phyloP scores from a whole-genome alignment of 345 rosid species.

The Melaleuca quinquenervia region DNA sequence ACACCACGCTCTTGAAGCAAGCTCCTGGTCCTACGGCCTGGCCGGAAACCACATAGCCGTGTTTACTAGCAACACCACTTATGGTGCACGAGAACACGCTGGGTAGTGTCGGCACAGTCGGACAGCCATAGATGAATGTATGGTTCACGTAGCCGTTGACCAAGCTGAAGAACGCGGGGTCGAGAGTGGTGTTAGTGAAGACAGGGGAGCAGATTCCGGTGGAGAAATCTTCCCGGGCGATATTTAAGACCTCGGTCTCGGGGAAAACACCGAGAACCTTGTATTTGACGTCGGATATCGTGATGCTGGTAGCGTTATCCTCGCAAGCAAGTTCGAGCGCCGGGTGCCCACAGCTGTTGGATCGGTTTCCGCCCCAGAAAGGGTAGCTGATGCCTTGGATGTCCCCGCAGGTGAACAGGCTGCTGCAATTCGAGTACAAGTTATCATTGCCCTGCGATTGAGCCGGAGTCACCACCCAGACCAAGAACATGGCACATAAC shows the following conservation, averaged over 20 bases:
- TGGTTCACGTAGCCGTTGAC: not conserved
- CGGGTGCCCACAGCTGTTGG: conserved; percentile 12
- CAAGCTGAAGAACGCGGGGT: not conserved
- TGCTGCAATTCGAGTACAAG: conserved; percentile 4
- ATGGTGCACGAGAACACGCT: not conserved
- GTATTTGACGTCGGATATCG: not conserved
- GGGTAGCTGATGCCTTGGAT: conserved; percentile 8
- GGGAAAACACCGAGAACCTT: not conserved
- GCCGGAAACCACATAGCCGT: not conserved
- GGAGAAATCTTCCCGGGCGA: conserved; percentile 7
- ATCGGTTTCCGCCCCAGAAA: conserved; percentile 16
- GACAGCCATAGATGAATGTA: conserved; percentile 9
- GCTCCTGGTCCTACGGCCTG: not conserved
- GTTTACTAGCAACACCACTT: not conserved
- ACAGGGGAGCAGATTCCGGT: conserved; percentile 2
- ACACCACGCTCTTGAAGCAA: conserved; percentile 1
- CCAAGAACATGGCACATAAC: not conserved
- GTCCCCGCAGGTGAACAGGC: not conserved
- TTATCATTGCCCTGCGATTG: not conserved
- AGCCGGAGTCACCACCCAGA: not conserved
- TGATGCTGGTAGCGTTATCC: not conserved
- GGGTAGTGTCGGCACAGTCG: not conserved
- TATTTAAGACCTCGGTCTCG: not conserved
- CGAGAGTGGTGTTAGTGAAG: conserved; percentile 8
- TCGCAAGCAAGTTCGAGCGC: conserved; percentile 11